Conservation (phyloP, 2,329 filamentous ascomycete genomes). For the Hymenoscyphus salicellus region DNA sequence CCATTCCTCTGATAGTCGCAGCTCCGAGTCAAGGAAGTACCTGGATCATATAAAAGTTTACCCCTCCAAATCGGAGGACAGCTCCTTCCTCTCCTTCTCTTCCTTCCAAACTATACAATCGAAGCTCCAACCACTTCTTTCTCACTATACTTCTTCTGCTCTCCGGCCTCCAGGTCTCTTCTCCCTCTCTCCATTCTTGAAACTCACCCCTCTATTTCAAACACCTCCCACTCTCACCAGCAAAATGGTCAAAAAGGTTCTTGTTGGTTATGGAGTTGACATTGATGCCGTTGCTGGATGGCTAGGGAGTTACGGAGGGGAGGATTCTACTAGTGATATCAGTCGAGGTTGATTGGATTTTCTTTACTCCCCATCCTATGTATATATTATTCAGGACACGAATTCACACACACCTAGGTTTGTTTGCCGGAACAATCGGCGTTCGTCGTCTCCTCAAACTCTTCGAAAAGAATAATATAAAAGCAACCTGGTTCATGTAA, state of each 20-base stretch:
- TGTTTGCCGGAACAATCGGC: constrained; percentile 68
- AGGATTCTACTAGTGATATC: constrained; percentile 71
- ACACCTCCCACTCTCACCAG: background rate
- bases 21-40: background rate
- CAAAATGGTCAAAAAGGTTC: constrained; percentile 47
- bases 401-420: constrained; percentile 38
- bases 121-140: background rate
- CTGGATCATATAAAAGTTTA: background rate
- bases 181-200: background rate
- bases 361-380: background rate
- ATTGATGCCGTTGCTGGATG: constrained; percentile 75
- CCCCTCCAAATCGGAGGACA: background rate
- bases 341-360: constrained; percentile 52
- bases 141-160: background rate
- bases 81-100: background rate
- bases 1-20: background rate
- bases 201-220: background rate
- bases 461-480: constrained; percentile 70
- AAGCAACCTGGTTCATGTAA: constrained; percentile 56
- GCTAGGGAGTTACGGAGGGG: constrained; percentile 71
- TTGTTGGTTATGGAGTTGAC: constrained; percentile 65
- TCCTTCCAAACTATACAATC: background rate
- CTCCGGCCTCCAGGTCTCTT: background rate
- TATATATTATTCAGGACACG: background rate
- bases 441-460: constrained; percentile 65